Base-by-base conservation (phyloP, 306 rosid genomes). In the Rosa lucieae region DNA sequence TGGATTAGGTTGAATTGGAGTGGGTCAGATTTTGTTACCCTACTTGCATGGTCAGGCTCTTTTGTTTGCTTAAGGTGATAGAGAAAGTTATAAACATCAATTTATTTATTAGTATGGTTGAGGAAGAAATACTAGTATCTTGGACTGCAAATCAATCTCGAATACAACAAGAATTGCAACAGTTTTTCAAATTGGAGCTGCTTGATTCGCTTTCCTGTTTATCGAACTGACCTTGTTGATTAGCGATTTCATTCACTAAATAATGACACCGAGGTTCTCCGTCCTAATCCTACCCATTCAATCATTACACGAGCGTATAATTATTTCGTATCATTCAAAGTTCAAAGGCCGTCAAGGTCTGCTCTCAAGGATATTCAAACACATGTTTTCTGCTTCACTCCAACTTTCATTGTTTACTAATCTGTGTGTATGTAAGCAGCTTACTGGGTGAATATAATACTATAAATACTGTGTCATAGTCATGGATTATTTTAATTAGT, bases 1-100 rank as follows among this genome's bases (percentile, higher is more conserved):
- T 32, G 69, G 42, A 56, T 74, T 21, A 56, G 78, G 53, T 74
- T 56, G 55, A 56, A 21, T 21, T 42, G 67, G 68, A 74, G 53
- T 13, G 68, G 26, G 72, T 67, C 72, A 40, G 72, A 13, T 12
- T 5, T 14, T 13, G 53, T 53, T 32, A 32, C 20, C 43, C 18
- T 42, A 63, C 44, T 39, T 55, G 61, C 5, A 2, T n/a, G 1
- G 6, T 10, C 23, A 18, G 62, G 17, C 43, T 73, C 20, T 8
- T 17, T 52, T 37, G 48, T 20, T 72, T 51, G 2, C 2, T 51
- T 4, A 5, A 3, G 8, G n/a, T 47, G 17, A 5, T 70, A n/a
- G 44, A 32, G 2, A 32, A 32, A 32, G 37, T 32, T 32, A 32
- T 32, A 32, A 32, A 32, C 37, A 32, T 32, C 37, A 32, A 32